Conservation (phyloP, 495 filamentous ascomycete species). For the Chaetomidium leptoderma region DNA sequence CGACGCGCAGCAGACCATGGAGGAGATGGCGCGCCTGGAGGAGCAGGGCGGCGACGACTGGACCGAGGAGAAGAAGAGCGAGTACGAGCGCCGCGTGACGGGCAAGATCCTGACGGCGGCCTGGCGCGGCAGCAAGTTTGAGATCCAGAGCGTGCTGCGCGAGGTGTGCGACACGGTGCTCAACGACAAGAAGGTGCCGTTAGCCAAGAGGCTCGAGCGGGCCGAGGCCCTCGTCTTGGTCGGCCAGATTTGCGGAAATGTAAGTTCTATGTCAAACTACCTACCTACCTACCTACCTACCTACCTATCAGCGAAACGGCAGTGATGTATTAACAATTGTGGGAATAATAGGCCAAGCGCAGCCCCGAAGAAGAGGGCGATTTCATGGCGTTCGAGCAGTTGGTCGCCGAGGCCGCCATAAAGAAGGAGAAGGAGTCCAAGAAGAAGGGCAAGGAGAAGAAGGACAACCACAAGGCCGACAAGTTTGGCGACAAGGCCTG, state of each 20-base stretch:
- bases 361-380: constrained; percentile 96
- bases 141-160: constrained; percentile 92
- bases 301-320: constrained; percentile 21
- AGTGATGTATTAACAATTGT: no score
- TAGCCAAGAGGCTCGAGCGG: constrained; percentile 82
- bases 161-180: constrained; percentile 72
- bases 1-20: constrained; percentile 96
- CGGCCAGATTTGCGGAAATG: constrained; percentile 83
- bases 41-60: constrained; percentile 94
- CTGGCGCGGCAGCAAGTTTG: constrained; percentile 94
- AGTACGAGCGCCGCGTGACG: constrained; percentile 91
- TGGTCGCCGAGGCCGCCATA: constrained; percentile 91
- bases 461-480: constrained; percentile 59
- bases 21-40: constrained; percentile 96
- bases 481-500: constrained; percentile 27
- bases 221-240: constrained; percentile 83
- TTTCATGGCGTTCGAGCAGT: constrained; percentile 97
- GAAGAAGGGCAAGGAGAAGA: constrained; percentile 66
- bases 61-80: constrained; percentile 97
- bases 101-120: constrained; percentile 98
- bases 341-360: constrained; percentile 64
- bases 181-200: constrained; percentile 73
- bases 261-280: constrained; percentile 39
- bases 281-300: constrained; percentile 3
- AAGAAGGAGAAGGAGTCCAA: constrained; percentile 83